These are phyloP conservation scores for Periconia macrospinosa DNA, from an alignment of 2,329 filamentous ascomycete genomes.

Conservation along the genomic window DNA sequence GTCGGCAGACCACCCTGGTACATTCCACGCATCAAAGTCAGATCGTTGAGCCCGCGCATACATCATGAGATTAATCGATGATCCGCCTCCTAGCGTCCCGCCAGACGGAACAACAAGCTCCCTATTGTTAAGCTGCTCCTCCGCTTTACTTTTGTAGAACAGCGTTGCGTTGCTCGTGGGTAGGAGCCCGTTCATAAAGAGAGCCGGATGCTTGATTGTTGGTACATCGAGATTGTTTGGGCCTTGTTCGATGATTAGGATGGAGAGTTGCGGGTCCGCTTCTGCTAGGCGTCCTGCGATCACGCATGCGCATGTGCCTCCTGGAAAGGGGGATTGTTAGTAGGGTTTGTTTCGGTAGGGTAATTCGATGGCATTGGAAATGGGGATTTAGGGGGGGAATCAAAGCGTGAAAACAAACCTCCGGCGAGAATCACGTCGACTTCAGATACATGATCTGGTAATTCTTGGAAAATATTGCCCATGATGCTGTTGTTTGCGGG, in stretches of 20 bases:
- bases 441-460: not conserved
- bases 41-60: constrained; percentile 50
- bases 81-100: constrained; percentile 64
- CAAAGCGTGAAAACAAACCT: too few species aligned
- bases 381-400: too few species aligned
- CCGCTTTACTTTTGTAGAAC: constrained; percentile 53
- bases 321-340: constrained; percentile 7
- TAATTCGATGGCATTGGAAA: too few species aligned
- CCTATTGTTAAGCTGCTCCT: constrained; percentile 50
- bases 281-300: constrained; percentile 55
- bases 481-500: too few species aligned
- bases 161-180: constrained; percentile 54
- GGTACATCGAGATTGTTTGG: constrained; percentile 56
- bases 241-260: constrained; percentile 59
- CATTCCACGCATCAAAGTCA: constrained; percentile 58
- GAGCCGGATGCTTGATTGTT: constrained; percentile 54
- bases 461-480: not conserved
- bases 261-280: constrained; percentile 52
- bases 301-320: constrained; percentile 52
- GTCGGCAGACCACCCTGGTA: constrained; percentile 54
- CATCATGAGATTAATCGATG: constrained; percentile 46
- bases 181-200: constrained; percentile 53
- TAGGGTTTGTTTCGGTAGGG: not conserved
- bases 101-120: constrained; percentile 49
- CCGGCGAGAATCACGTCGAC: not conserved